A percentile compares a stretch with the other conserved stretches of the same genome.
Evolutionary conservation across 1,284 basidiomycete species (phyloP).

Genomic region (Dichomitus squalens): DNA sequence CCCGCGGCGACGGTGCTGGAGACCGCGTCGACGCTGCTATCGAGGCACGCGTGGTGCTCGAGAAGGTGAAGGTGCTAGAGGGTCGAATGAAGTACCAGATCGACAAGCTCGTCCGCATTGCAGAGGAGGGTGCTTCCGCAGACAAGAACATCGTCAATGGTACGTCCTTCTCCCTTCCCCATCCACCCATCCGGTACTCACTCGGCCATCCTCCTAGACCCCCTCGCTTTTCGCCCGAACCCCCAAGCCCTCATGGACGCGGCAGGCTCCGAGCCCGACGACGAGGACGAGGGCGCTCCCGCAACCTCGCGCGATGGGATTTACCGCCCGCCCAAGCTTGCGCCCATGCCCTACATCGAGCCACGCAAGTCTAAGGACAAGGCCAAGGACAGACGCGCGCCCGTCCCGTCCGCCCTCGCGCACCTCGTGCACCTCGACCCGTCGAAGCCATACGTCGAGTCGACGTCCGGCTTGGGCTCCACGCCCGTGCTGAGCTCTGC

Average conservation of each 20-base stretch:
- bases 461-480: constrained; percentile 78
- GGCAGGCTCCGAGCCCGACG: constrained; percentile 38
- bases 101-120: constrained; percentile 85
- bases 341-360: constrained; percentile 90
- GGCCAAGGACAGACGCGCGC: constrained; percentile 42
- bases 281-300: constrained; percentile 35
- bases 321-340: constrained; percentile 91
- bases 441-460: constrained; percentile 66
- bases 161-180: constrained; percentile 34
- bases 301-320: constrained; percentile 49
- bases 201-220: constrained; percentile 55
- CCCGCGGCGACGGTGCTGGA: constrained; percentile 57
- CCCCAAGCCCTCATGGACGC: constrained; percentile 62
- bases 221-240: constrained; percentile 90
- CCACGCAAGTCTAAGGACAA: constrained; percentile 49
- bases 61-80: constrained; percentile 82
- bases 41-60: constrained; percentile 74
- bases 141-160: constrained; percentile 65
- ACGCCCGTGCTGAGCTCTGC: constrained; percentile 60
- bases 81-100: constrained; percentile 92
- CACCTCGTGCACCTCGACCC: constrained; percentile 69
- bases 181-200: not conserved
- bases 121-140: constrained; percentile 58
- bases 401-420: constrained; percentile 72
- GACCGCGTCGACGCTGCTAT: constrained; percentile 76